Base-by-base conservation (phyloP, 139 green algal species). In the Coelastrella sp. region DNA sequence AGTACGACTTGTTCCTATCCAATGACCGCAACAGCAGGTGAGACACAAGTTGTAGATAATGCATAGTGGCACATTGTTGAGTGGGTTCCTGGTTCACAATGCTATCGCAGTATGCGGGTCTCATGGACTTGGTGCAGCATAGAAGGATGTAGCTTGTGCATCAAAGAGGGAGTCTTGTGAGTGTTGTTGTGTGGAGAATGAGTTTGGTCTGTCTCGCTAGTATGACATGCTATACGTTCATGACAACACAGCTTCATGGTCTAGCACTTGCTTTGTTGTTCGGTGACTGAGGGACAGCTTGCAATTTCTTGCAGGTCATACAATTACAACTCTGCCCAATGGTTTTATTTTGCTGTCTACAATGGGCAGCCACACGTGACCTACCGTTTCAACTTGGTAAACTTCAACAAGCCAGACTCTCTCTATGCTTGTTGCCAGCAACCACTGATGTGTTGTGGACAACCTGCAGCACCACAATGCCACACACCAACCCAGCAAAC, bases 1-100 rank as follows among this genome's bases (percentile, higher is more conserved):
- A 96, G 86, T 96, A 96, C 74, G 92, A 96, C 86, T 83, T 95
- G 35, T 91, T 94, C 88, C 75, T 96, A 48, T 60, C 86, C 5
- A 30, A 88, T 32, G 92, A 96, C 71, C 30, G 93, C 19, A 93
- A 92, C 40, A 89, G 90, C 64, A 80, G 72, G 72, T 80, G 48
- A 30, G 72, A 19, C n/a, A n/a, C n/a, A n/a, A n/a, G n/a, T n/a
- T n/a, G n/a, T n/a, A n/a, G n/a, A n/a, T n/a, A n/a, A n/a, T n/a
- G n/a, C 19, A 23, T 27, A 64, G 53, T 64, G 19, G 53, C 21
- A 27, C 53, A 64, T 19, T 64, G 53, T n/a, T n/a, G n/a, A n/a
- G n/a, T n/a, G n/a, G n/a, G n/a, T n/a, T n/a, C n/a, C n/a, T n/a
- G n/a, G n/a, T n/a, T n/a, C n/a, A n/a, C n/a, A n/a, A n/a, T n/a